Percentiles rank a stretch among this genome's conserved stretches.
These are phyloP conservation scores for Candida broadrunensis DNA, from an alignment of 805 yeast species.

Conservation along the genomic window DNA sequence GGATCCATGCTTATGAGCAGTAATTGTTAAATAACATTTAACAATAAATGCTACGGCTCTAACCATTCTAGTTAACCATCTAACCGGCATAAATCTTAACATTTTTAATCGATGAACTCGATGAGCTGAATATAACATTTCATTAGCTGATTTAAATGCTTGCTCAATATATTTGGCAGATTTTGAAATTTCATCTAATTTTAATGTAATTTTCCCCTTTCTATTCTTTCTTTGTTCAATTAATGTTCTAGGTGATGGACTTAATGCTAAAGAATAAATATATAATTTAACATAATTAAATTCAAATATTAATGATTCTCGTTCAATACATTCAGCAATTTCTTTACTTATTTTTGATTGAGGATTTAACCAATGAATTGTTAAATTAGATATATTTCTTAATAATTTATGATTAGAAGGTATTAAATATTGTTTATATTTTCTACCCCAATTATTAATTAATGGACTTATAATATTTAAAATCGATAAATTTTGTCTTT, in stretches of 20 bases:
- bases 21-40: conserved; percentile 72
- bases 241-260: conserved; percentile 30
- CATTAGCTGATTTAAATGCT: conserved; percentile 83
- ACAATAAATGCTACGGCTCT: conserved; percentile 88
- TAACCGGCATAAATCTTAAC: conserved; percentile 80
- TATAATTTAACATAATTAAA: conserved; percentile 82
- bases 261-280: conserved; percentile 77
- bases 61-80: conserved; percentile 85
- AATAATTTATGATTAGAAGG: conserved; percentile 43
- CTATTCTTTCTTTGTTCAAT: conserved; percentile 11
- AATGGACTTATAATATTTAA: conserved; percentile 73
- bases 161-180: conserved; percentile 75
- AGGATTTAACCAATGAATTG: conserved; percentile 18
- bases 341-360: conserved; percentile 37
- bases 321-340: conserved; percentile 46
- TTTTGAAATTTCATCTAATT: conserved; percentile 66
- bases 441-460: conserved; percentile 73
- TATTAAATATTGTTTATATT: conserved; percentile 53
- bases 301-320: conserved; percentile 75
- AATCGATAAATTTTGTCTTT: conserved; percentile 66
- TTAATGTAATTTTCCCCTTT: conserved; percentile 29
- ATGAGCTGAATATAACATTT: conserved; percentile 66
- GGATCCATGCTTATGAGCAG: conserved; percentile 38
- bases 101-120: conserved; percentile 63
- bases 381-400: conserved; percentile 23